Conservation (phyloP, 345 rosid species). For the Arabidopsis suecica region DNA sequence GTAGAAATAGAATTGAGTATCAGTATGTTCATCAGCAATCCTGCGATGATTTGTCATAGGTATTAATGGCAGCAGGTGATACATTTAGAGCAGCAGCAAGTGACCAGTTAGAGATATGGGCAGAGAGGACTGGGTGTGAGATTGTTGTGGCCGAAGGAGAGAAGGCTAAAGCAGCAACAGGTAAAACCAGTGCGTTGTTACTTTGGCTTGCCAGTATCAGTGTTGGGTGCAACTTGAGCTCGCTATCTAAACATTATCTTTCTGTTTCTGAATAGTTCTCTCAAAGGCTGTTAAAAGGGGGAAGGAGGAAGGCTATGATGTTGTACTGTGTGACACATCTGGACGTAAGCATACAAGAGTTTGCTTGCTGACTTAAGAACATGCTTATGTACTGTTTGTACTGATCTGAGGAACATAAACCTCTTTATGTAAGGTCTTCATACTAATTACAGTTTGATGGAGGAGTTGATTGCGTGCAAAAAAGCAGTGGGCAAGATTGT, state of each 20-base stretch:
- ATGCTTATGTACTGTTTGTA: slow-evolving; percentile 26
- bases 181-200: slow-evolving; percentile 45
- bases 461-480: slow-evolving; percentile 92
- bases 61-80: slow-evolving; percentile 97
- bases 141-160: slow-evolving; percentile 78
- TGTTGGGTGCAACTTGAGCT: slow-evolving; percentile 4
- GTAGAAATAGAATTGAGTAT: slow-evolving; percentile 16
- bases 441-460: slow-evolving; percentile 95
- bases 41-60: slow-evolving; percentile 56
- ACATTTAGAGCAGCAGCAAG: slow-evolving; percentile 98
- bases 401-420: slow-evolving; percentile 24
- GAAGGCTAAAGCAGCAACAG: slow-evolving; percentile 90
- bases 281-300: slow-evolving; percentile 93
- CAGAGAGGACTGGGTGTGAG: slow-evolving; percentile 91
- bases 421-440: slow-evolving; percentile 70
- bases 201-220: background rate
- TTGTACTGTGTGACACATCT: slow-evolving; percentile 93
- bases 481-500: slow-evolving; percentile 81
- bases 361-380: slow-evolving; percentile 26
- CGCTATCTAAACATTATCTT: slow-evolving; percentile 53
- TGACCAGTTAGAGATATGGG: slow-evolving; percentile 97
- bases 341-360: slow-evolving; percentile 71
- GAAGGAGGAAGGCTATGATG: slow-evolving; percentile 81
- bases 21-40: slow-evolving; percentile 42
- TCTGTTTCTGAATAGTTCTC: slow-evolving; percentile 81